Evolutionary conservation across 495 filamentous ascomycete species (phyloP), one percentile per base, ranked within the genome.

Genomic region (Tuber melanosporum): DNA sequence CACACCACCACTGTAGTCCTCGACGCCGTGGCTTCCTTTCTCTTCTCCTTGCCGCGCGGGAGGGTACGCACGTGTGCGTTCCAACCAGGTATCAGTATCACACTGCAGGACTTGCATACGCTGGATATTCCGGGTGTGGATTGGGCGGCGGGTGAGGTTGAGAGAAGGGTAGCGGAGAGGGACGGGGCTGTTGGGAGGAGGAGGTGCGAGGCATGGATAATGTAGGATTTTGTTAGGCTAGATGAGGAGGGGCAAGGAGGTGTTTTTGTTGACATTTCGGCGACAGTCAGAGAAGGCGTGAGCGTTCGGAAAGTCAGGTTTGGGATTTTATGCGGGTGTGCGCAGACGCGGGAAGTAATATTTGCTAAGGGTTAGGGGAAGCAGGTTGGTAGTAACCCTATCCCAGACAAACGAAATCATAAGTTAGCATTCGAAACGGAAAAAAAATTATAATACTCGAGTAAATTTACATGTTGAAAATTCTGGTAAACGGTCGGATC

Each of bases 31-130:
- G 73, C 62, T 14, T 70, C 44, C n/a, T 95, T 93, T 84, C 92
- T 92, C 0, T 93, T 92, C 1, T 90, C 93, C 85, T 91, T 93
- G 81, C 83, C 77, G 39, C 76, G 82, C 71, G 82, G 81, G 45
- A 66, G 32, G 22, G 44, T 74, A 39, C 71, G 76, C 69, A 80
- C 77, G 62, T 79, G 77, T 47, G 57, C 73, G 22, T 79, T 81
- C 22, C 43, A 39, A n/a, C 79, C 80, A 43, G 80, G 76, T 20
- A 76, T 72, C 22, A 41, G 44, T 22, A 82, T 49, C 72, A 76
- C 79, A 17, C 80, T 74, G 32, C 80, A 82, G 4, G 73, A 66
- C n/a, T 66, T 26, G n/a, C 57, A 66, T 66, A 66, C 3, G n/a
- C 32, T 66, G 26, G 57, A 66, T 32, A 66, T 15, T 66, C 57